Conservation (phyloP, 768 basidiomycete genomes). For the Amylocystis lapponica region DNA sequence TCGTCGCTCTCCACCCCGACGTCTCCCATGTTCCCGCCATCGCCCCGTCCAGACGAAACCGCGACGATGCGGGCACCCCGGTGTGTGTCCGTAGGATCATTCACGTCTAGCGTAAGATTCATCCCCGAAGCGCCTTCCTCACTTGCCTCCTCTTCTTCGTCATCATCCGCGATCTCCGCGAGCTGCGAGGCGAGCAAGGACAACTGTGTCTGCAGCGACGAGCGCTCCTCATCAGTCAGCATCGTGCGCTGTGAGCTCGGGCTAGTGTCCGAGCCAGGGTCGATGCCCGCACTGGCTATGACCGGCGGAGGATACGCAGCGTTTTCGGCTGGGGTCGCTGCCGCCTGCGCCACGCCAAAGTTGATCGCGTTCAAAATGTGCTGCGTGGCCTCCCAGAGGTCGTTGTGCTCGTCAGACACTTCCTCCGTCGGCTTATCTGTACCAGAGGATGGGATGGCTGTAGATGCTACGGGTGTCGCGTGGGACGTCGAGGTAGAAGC, state of each 20-base stretch:
- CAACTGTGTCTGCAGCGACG: conserved; percentile 67
- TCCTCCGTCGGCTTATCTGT: too few relatives aligned
- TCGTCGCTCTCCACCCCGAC: conserved; percentile 16
- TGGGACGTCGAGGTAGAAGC: neutral
- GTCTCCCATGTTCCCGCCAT: neutral
- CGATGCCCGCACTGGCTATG: conserved; percentile 10
- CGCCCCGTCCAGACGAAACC: conserved; percentile 11
- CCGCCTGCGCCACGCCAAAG: conserved; percentile 35
- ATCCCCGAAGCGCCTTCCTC: too few relatives aligned
- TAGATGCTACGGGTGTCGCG: neutral
- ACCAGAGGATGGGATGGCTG: too few relatives aligned
- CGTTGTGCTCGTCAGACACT: conserved; percentile 30
- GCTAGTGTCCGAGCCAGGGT: conserved; percentile 6
- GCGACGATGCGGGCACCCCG: too few relatives aligned
- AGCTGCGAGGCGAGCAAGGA: conserved; percentile 70
- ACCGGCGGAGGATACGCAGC: conserved; percentile 5
- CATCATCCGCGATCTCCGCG: conserved; percentile 52
- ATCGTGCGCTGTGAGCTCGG: conserved; percentile 12
- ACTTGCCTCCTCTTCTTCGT: conserved; percentile 20
- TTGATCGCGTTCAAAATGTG: conserved; percentile 75
- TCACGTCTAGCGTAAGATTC: too few relatives aligned
- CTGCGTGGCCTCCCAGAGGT: conserved; percentile 75
- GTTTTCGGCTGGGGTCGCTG: conserved; percentile 1
- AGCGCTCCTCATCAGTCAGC: conserved; percentile 43
- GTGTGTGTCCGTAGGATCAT: too few relatives aligned